phyloP scores from a whole-genome alignment of 2,329 filamentous ascomycete genomes.

The Fusarium redolens region DNA sequence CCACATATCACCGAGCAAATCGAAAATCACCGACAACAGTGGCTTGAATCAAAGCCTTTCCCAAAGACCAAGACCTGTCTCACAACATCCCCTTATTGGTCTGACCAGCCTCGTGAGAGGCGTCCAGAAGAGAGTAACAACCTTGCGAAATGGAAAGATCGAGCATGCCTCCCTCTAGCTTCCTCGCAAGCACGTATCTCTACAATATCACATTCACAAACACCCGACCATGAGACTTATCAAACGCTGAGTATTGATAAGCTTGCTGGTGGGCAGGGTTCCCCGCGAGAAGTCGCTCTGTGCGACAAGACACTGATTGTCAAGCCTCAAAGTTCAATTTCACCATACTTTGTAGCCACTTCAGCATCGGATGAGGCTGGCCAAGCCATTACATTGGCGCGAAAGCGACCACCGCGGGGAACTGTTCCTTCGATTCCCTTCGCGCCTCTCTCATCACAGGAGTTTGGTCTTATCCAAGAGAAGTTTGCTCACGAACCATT shows the following conservation, averaged over 20 bases:
- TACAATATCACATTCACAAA: neutral
- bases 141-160: conserved; percentile 15
- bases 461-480: conserved; percentile 88
- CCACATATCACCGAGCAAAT: conserved; percentile 13
- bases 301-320: neutral
- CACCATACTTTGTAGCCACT: conserved; percentile 49
- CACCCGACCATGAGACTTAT: neutral
- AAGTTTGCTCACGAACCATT: conserved; percentile 80
- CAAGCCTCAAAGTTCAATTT: conserved; percentile 36
- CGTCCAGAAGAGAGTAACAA: conserved; percentile 18
- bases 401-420: conserved; percentile 54
- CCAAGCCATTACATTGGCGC: conserved; percentile 17
- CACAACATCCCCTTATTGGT: conserved; percentile 47
- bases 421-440: conserved; percentile 70
- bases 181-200: conserved; percentile 5
- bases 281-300: conserved; percentile 11
- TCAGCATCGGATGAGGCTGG: conserved; percentile 14
- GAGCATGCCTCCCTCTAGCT: conserved; percentile 4
- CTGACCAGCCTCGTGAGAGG: conserved; percentile 32
- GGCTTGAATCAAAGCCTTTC: neutral
- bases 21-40: conserved; percentile 13
- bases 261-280: conserved; percentile 6
- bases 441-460: conserved; percentile 69
- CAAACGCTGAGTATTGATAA: neutral
- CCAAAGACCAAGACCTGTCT: conserved; percentile 19